Base-by-base conservation (phyloP, 148 eudicot genomes). In the Polygonum aviculare region DNA sequence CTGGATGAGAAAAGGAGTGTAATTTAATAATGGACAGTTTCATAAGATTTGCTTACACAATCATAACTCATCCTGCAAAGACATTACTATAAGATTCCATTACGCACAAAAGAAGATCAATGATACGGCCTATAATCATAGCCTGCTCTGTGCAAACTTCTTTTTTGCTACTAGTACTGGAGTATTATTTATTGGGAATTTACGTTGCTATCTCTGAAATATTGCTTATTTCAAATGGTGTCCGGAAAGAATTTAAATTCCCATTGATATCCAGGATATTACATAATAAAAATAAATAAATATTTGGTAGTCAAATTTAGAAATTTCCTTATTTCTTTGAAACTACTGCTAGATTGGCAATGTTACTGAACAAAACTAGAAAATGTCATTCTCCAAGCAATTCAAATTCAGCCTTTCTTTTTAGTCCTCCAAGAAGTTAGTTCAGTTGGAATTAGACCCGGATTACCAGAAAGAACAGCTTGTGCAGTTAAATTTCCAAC, bases 401-500 rank as follows among this genome's bases (percentile, higher is more conserved):
- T 51, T 51, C 18, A 50, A 51, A 21, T 5, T 67, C 72, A 67
- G 21, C 72, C 44, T 36, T 67, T 67, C 73, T 67, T 77, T 19
- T 60, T 31, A 74, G 79, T 80, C 85, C 82, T 91, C 98, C 98
- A 95, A 44, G 97, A 85, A 48, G 81, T 87, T 7, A 95, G 80
- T 76, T 95, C 94, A 78, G 81, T 65, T 44, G 99, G 97, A 45
- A 95, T 80, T 36, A 80, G 51, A 76, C 80, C 87, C 80, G 93
- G 97, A 52, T 84, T 79, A 80, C 86, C 67, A 12, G 93, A 84
- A 80, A 95, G 81, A 71, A 93, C 90, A 77, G 97, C 99, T 51
- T 74, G 84, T 69, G 97, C 91, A 75, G 88, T 81, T 54, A 93
- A 78, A 83, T 93, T 93, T 14, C 98, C 99, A 69, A 93, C 87